Conservation (phyloP, 1,139 yeast genomes). For the Candida pseudoviswanathii region DNA sequence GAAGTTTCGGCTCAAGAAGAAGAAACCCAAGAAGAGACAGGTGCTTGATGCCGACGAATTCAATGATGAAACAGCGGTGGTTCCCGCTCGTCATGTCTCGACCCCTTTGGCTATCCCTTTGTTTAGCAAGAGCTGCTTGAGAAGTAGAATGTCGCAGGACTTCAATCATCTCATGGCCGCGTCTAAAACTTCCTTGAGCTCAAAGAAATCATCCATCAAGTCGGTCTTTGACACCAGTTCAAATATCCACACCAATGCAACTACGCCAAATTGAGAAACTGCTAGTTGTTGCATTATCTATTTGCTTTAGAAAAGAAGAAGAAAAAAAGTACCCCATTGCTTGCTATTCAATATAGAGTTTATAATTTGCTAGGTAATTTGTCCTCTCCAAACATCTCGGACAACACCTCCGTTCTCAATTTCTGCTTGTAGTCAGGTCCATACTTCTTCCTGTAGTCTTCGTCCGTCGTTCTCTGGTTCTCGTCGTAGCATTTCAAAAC, state of each 20-base stretch:
- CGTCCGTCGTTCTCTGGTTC: conserved; percentile 10
- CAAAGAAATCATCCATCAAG: conserved; percentile 4
- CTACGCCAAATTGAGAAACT: conserved; percentile 4
- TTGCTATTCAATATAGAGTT: neutral
- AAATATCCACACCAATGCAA: conserved; percentile 5
- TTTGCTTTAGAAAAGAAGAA: neutral
- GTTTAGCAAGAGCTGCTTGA: conserved; percentile 3
- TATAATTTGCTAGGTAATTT: conserved; percentile 13
- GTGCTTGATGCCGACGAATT: neutral
- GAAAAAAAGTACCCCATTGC: no score
- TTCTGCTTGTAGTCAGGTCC: conserved; percentile 14
- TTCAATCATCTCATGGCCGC: neutral
- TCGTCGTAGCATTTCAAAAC: conserved; percentile 9
- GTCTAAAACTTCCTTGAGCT: conserved; percentile 5
- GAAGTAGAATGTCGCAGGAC: neutral
- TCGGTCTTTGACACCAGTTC: conserved; percentile 5
- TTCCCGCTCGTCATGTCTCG: conserved; percentile 12
- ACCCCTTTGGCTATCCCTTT: conserved; percentile 8
- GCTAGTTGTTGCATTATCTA: neutral
- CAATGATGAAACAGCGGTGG: neutral
- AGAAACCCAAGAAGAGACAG: neutral
- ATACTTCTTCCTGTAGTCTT: conserved; percentile 10
- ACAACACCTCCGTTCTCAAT: conserved; percentile 10
- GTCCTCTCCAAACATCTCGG: conserved; percentile 9
- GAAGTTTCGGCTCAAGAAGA: neutral